Evolutionary conservation across 2,329 filamentous ascomycete species (phyloP).

Genomic region (Colletotrichum lupini): DNA sequence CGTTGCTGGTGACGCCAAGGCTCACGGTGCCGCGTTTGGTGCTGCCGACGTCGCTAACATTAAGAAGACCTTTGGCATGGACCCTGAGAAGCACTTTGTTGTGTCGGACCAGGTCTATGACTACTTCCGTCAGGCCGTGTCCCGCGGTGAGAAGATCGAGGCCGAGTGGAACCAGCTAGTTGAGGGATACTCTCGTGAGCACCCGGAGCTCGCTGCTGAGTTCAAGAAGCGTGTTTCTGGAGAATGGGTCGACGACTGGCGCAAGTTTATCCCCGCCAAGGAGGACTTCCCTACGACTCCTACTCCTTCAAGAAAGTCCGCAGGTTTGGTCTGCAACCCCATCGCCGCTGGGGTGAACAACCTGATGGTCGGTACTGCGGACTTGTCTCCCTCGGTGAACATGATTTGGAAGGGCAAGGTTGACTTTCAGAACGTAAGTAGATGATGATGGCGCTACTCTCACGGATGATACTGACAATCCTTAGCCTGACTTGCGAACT

Average conservation of each 20-base stretch:
- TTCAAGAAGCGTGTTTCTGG: slow-evolving; percentile 60
- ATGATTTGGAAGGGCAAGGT: slow-evolving; percentile 66
- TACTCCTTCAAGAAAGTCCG: slow-evolving; percentile 62
- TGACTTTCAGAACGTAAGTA: slow-evolving; percentile 55
- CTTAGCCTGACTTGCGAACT: slow-evolving; percentile 46
- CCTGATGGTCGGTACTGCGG: slow-evolving; percentile 65
- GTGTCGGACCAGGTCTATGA: slow-evolving; percentile 57
- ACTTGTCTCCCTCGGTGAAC: slow-evolving; percentile 63
- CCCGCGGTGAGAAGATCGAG: slow-evolving; percentile 56
- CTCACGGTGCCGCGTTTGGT: slow-evolving; percentile 69
- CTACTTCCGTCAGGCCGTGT: slow-evolving; percentile 60
- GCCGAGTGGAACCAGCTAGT: slow-evolving; percentile 58
- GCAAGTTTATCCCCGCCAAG: slow-evolving; percentile 57
- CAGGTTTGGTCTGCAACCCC: slow-evolving; percentile 61
- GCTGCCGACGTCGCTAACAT: slow-evolving; percentile 59
- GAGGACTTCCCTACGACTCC: slow-evolving; percentile 56
- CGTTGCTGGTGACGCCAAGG: slow-evolving; percentile 61
- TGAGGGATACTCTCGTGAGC: slow-evolving; percentile 52
- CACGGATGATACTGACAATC: background rate
- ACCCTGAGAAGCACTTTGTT: slow-evolving; percentile 49
- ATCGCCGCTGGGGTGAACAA: slow-evolving; percentile 57
- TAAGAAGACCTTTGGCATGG: slow-evolving; percentile 47
- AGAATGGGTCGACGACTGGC: slow-evolving; percentile 59
- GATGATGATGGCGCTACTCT: background rate
- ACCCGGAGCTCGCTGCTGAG: slow-evolving; percentile 62